Base-by-base conservation (phyloP, 495 filamentous ascomycete genomes). In the Xylaria castorea region DNA sequence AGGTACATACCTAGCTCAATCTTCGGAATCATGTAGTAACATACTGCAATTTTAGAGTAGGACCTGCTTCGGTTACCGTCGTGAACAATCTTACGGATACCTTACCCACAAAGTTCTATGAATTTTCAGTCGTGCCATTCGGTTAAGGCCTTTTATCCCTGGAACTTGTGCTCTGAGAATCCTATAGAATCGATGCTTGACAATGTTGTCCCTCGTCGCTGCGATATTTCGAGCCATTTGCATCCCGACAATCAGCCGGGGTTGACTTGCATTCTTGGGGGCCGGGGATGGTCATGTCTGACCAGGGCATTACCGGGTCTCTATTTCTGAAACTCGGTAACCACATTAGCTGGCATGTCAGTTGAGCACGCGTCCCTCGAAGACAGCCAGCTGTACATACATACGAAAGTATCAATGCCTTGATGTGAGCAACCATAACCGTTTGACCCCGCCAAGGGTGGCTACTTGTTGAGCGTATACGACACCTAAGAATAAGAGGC, bases 271-370 rank as follows among this genome's bases (percentile, higher is more conserved):
- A 64, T 64, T 44, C 25, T 42, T 27, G 61, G 38, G 22, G 61
- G 18, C 7, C 38, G 7, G 38, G 61, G 36, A 14, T 42, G 36
- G 22, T 63, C 61, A 5, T 42, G 44, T 42, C 5, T 44, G 61
- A 64, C 61, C 36, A 64, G 61, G 61, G 61, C 61, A 64, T 64
- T 64, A 38, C 61, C 61, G 61, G 61, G 36, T 64, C 61, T 64
- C 36, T 38, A 38, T 61, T 64, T 64, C 61, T 64, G 61, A 64
- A 64, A 64, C 61, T 64, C 38, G 61, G 36, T 44, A 64, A 46
- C 61, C 61, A 38, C 36, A 36, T 61, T 38, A n/a, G 58, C 58
- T 40, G 40, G 32, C 58, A 42, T 44, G 38, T 27, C 61, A 16
- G 22, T 64, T 64, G 38, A 36, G 34, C 53, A 22, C 34, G 58